Conservation (phyloP, 352 stramenopile genomes). For the Blastocystis sp. region DNA sequence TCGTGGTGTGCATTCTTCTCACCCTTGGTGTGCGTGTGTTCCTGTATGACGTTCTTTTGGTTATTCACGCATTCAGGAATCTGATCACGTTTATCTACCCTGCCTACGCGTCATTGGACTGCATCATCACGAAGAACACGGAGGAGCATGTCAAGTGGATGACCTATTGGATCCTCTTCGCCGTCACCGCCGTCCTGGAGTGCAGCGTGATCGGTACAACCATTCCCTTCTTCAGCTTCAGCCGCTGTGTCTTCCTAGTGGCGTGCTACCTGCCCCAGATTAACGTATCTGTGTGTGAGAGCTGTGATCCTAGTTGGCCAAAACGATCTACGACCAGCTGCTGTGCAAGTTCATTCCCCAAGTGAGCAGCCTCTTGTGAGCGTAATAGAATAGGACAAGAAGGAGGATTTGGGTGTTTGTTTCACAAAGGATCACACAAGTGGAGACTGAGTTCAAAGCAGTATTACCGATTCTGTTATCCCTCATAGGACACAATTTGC, state of each 20-base stretch:
- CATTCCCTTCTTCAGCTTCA: constrained; percentile 47
- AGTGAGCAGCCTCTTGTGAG: not conserved
- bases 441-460: too few species aligned
- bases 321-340: constrained; percentile 29
- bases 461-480: too few species aligned
- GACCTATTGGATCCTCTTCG: constrained; percentile 77
- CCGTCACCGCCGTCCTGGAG: constrained; percentile 19
- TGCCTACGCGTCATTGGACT: constrained; percentile 83
- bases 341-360: constrained; percentile 11
- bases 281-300: not conserved
- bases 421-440: too few species aligned
- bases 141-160: constrained; percentile 82
- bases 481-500: too few species aligned
- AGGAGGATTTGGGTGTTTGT: constrained; percentile 8
- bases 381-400: constrained; percentile 40
- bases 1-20: constrained; percentile 14
- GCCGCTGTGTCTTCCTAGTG: constrained; percentile 16
- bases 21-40: constrained; percentile 25
- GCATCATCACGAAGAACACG: constrained; percentile 77
- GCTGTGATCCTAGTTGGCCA: constrained; percentile 19
- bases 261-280: constrained; percentile 36
- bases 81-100: constrained; percentile 83
- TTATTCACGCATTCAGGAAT: constrained; percentile 70
- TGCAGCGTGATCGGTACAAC: not conserved
- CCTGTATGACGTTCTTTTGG: not conserved